Evolutionary conservation across 202 grass and related monocot species (phyloP), one percentile per base, ranked within the genome.

Genomic region (Saccharum hybrid): DNA sequence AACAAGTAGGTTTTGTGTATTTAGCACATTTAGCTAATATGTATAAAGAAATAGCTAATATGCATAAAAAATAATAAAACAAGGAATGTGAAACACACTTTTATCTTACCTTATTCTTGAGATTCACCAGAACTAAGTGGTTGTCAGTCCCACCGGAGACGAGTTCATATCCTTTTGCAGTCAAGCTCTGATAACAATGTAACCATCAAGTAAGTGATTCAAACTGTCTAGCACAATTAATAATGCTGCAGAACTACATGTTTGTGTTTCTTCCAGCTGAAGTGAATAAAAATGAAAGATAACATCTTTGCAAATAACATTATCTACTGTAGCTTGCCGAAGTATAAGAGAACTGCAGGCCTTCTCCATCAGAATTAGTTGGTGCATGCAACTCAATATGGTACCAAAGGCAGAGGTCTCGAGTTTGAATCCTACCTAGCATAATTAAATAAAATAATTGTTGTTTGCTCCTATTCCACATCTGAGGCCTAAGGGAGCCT

Each of bases 111-210:
- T 99, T 96, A 61, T 84, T 91, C 84, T 99, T 99, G 31, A 99
- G 93, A 82, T 99, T 99, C 42, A 99, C 97, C 81, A 99, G 89
- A 38, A 99, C 97, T 81, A 99, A 96, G 90, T 99, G 97, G 79
- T 99, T 99, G 28, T 99, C 93, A 66, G 97, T 99, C 28, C 97
- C 97, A 80, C 97, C 97, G 21, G 97, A 99, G 69, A 99, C 97
- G 86, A 99, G 88, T 0, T 99, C 93, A 43, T 96, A 99, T 21
- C 97, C 93, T 92, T 83, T 92, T 60, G 85, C 72, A 78, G 36
- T 40, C 82, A 99, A 85, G 68, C 76, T 73, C 97, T 99, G 86
- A 91, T 57, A 71, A 83, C 31, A 80, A 89, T 81, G 46, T 88
- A 61, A 4, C 12, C 59, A 77, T 75, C 23, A 63, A 77, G 82